Conservation (phyloP, 2,329 filamentous ascomycete genomes). For the Penicillium glabrum region DNA sequence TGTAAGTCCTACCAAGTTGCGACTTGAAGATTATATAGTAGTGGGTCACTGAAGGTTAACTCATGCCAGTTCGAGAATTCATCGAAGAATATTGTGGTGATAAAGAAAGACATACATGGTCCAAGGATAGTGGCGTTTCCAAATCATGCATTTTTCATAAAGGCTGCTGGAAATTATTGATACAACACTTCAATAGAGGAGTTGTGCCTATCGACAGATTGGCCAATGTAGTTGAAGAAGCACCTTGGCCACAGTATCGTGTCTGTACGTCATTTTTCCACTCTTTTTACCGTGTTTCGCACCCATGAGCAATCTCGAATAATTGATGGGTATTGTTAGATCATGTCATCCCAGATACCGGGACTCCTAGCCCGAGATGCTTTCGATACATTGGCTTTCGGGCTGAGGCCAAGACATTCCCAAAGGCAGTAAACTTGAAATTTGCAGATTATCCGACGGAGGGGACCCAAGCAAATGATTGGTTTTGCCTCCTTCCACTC, state of each 20-base stretch:
- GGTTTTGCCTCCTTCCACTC: neutral
- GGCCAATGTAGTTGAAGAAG: neutral
- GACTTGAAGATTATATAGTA: neutral
- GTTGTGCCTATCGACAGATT: neutral
- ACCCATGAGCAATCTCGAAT: neutral
- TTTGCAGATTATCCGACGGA: neutral
- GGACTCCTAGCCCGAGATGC: neutral
- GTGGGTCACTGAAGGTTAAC: neutral
- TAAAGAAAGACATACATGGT: neutral
- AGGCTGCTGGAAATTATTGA: neutral
- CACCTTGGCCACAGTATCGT: neutral
- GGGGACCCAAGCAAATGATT: neutral
- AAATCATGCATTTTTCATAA: neutral
- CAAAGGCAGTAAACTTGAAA: neutral
- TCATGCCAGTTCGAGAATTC: neutral
- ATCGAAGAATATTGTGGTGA: neutral
- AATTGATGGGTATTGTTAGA: neutral
- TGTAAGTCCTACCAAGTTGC: neutral
- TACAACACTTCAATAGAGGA: neutral
- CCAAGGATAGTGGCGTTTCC: neutral
- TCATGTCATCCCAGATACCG: neutral
- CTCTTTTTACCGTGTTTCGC: neutral
- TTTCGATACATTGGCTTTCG: neutral
- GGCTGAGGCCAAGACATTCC: neutral
- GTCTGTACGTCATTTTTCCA: neutral